Percentiles rank a stretch among this genome's conserved stretches.
Conservation (phyloP, 768 basidiomycete genomes). For the Leucosporidium scottii region DNA sequence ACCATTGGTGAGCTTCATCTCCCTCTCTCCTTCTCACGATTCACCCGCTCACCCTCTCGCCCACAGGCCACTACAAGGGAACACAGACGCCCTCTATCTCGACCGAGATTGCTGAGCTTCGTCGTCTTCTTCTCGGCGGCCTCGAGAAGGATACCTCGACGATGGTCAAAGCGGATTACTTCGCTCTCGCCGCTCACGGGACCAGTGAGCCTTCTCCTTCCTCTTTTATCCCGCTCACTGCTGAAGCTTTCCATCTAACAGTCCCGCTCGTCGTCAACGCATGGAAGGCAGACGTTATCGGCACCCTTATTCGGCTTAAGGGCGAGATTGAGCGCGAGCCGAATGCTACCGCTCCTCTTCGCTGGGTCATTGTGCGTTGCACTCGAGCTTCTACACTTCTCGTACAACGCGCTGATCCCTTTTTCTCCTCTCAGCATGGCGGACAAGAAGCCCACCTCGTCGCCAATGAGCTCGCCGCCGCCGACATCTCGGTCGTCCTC, state of each 20-base stretch:
- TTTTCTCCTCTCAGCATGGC: constrained; percentile 40
- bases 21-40: neutral
- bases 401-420: neutral
- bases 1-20: constrained; percentile 40
- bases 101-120: constrained; percentile 69
- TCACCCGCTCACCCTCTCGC: too few species aligned
- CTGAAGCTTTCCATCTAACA: too few species aligned
- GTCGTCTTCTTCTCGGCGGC: constrained; percentile 52
- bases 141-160: neutral
- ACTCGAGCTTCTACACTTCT: neutral
- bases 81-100: constrained; percentile 55
- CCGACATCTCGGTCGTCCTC: constrained; percentile 64
- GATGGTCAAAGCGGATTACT: neutral
- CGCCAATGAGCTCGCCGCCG: constrained; percentile 61
- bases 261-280: constrained; percentile 58
- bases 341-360: constrained; percentile 42
- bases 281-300: constrained; percentile 63
- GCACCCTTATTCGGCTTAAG: constrained; percentile 59
- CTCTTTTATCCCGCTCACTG: too few species aligned
- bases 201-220: too few species aligned
- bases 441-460: constrained; percentile 65
- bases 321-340: constrained; percentile 51
- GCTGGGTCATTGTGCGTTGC: constrained; percentile 46
- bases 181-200: constrained; percentile 44
- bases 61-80: constrained; percentile 45